Conservation (phyloP, 345 rosid species). For the Bruguiera sexangula region DNA sequence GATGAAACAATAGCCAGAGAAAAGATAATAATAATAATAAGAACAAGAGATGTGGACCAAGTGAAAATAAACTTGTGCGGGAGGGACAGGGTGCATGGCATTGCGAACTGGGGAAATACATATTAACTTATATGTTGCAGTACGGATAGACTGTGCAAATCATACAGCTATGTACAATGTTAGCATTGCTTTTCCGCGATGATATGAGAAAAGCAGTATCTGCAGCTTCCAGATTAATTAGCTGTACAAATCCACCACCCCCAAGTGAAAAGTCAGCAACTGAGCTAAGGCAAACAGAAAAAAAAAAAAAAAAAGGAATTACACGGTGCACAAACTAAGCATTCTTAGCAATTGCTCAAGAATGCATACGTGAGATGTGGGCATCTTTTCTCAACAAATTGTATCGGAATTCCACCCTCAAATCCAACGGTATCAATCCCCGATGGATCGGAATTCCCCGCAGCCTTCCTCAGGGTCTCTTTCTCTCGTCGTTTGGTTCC, state of each 20-base stretch:
- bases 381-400: neutral
- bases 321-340: neutral
- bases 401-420: slow-evolving; percentile 38
- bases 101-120: neutral
- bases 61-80: too few species aligned
- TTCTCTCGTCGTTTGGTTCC: neutral
- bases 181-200: neutral
- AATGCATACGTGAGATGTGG: neutral
- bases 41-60: too few species aligned
- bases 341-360: neutral
- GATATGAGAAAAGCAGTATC: neutral
- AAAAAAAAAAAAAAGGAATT: neutral
- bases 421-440: slow-evolving; percentile 54
- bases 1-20: too few species aligned
- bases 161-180: slow-evolving; percentile 1
- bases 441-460: slow-evolving; percentile 69
- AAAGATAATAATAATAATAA: too few species aligned
- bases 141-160: neutral
- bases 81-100: neutral
- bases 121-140: neutral
- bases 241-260: slow-evolving; percentile 11
- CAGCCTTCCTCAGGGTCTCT: slow-evolving; percentile 34
- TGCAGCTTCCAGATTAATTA: neutral
- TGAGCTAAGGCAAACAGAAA: neutral
- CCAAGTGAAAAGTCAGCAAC: slow-evolving; percentile 4